Evolutionary conservation across 208 protist species (phyloP), one percentile per base, ranked within the genome.

Genomic region (Leishmania gerbilli): DNA sequence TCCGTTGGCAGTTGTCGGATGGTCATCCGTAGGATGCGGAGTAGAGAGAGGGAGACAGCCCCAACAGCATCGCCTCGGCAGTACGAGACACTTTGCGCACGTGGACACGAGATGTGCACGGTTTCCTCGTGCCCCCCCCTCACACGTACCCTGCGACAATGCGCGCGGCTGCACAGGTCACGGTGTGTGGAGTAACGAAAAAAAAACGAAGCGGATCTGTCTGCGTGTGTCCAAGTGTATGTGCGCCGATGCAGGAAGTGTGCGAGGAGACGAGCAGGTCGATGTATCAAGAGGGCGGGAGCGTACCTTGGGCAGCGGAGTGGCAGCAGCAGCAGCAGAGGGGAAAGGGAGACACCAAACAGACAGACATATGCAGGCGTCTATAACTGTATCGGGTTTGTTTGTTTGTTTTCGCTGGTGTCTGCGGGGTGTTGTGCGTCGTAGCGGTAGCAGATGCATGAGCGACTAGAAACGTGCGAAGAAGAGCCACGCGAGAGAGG

Each of bases 311-410:
- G 64, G 51, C 47, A 76, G 47, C 47, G n/a, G 21, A 76, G 17
- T 34, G 51, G 72, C 51, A 45, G 72, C 72, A 76, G 31, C 72
- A 76, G 72, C 51, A 60, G 49, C 49, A 60, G 51, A 58, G 51
- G 31, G 51, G 24, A 11, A 27, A 37, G 53, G 37, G 1, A 45
- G 34, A 37, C 9, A 8, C n/a, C 71, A 34, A 56, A 3, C 19
- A 75, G n/a, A 58, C 3, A 75, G 15, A 24, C 47, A 11, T 56
- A 37, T 27, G 31, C 71, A 58, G 40, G 72, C 4, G 47, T 56
- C 47, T 56, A 21, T 19, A n/a, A 4, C 42, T 53, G 68, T 34
- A 2, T 47, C 24, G 51, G 68, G 19, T 37, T 37, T 37, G 34
- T 37, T 37, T 37, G 34, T 37, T 37, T 37, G 34, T 37, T 40